Base-by-base conservation (phyloP, 495 filamentous ascomycete genomes). In the Aspergillus coremiiformis region DNA sequence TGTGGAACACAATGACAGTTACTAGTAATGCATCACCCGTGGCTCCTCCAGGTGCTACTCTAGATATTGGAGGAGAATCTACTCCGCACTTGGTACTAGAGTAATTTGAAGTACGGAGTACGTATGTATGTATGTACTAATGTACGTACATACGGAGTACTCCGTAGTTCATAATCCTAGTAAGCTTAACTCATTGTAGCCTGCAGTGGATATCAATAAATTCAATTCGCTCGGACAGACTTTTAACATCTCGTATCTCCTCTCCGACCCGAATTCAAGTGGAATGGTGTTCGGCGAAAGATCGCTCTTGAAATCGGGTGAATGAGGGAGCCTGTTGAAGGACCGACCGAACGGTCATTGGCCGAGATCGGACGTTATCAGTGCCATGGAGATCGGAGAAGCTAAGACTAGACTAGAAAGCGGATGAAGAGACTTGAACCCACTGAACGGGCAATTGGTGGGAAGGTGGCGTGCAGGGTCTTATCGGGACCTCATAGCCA, bases 401-500 rank as follows among this genome's bases (percentile, higher is more conserved):
- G 41, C 48, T 19, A 24, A 39, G 17, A 29, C 50, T 53, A 53
- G 24, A 29, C 51, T 29, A 9, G 12, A 49, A n/a, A 46, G 5
- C 24, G 51, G 51, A 29, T 8, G 20, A 20, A 32, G 39, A 23
- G 32, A 37, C 53, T 53, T 47, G n/a, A n/a, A n/a, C n/a, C n/a
- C n/a, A n/a, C n/a, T n/a, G n/a, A n/a, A n/a, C n/a, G n/a, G n/a
- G n/a, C 56, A 52, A 32, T 24, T 41, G 45, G 48, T 20, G 19
- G 32, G 20, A 14, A 17, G 50, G 49, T 60, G 57, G 57, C 53
- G 57, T 41, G 17, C 47, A 51, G 57, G 44, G 39, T 42, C 57
- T 60, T 60, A 60, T 60, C 57, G 57, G 32, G 24, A 17, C 22
- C 47, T 60, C 57, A 33, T 42, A 56, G 46, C 57, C 57, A 56